Evolutionary conservation across 1,284 basidiomycete species (phyloP), one percentile per base, ranked within the genome.

Genomic region (Apiotrichum porosum): DNA sequence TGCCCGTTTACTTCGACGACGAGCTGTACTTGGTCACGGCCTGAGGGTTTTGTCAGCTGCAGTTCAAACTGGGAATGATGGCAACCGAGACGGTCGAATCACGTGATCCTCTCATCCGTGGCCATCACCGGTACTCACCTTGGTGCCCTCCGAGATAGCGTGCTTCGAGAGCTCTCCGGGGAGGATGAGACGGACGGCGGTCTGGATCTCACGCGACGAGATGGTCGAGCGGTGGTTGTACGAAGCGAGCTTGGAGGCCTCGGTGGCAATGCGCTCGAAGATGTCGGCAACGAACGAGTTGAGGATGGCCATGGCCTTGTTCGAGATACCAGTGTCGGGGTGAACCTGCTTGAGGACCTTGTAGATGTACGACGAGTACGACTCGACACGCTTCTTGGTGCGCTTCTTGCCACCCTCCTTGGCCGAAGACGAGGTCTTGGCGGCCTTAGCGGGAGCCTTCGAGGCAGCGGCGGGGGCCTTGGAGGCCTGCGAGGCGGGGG

Each of bases 221-320:
- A 93, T 92, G 45, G 89, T 94, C 12, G 88, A 89, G 77, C 90
- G 90, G 80, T 91, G 90, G 56, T 88, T 91, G 80, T 93, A 92
- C 4, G 84, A 80, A 32, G 89, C 88, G 58, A 94, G 85, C 78
- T 91, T 89, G 60, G 85, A 87, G 14, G 88, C 89, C 73, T 95
- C 91, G 34, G 81, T 82, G 14, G 91, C 90, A 63, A 94, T 90
- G 42, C 88, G 85, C 77, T 94, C 90, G 60, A 93, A 94, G 75
- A 94, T 88, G 69, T 92, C 88, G 60, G 88, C 88, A 65, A 92
- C 88, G 57, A 91, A 92, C 48, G 85, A 88, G 81, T 94, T 94
- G 39, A 95, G 77, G 68, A 95, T 88, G 49, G 85, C 83, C 91
- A 95, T 95, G 35, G 90, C 91, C 80, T 93, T 95, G 83, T 93